Percentiles rank a stretch among this genome's conserved stretches.
Evolutionary conservation across 257 asterid genomes (phyloP).

Genomic region (Handroanthus guayacan): DNA sequence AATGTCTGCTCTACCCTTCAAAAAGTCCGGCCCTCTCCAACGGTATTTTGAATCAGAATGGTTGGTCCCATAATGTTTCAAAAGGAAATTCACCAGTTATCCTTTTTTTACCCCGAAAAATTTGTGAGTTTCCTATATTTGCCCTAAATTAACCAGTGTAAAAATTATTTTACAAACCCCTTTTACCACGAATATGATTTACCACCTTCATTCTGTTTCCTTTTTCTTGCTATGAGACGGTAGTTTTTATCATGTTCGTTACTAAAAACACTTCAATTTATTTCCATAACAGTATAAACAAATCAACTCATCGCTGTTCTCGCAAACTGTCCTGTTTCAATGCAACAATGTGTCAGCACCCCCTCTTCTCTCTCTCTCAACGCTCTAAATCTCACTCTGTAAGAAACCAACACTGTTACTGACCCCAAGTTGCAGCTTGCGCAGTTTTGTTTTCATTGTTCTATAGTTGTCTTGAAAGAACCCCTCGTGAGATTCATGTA

Average conservation of each 20-base stretch:
- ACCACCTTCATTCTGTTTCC: too few relatives aligned
- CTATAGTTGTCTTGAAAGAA: conserved; percentile 35
- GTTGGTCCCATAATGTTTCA: conserved; percentile 6
- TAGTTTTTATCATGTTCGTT: neutral
- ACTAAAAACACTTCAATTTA: neutral
- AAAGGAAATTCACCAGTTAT: neutral
- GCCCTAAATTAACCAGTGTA: too few relatives aligned
- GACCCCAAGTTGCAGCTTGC: neutral
- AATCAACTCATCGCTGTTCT: conserved; percentile 22
- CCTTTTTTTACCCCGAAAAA: too few relatives aligned
- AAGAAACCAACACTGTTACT: neutral
- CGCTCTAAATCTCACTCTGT: conserved; percentile 47
- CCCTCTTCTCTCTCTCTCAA: conserved; percentile 26
- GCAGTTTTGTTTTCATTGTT: neutral
- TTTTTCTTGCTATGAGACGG: too few relatives aligned
- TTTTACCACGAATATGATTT: too few relatives aligned
- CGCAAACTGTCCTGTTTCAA: conserved; percentile 13
- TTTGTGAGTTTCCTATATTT: too few relatives aligned
- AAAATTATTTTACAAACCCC: too few relatives aligned
- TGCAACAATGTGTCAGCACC: conserved; percentile 28
- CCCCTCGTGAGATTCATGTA: conserved; percentile 62
- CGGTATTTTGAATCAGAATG: conserved; percentile 39
- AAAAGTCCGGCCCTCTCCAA: conserved; percentile 27
- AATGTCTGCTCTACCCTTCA: neutral
- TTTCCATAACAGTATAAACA: conserved; percentile 14